These are phyloP conservation scores for Pythium dissotocum DNA, from an alignment of 352 stramenopile species.

Conservation along the genomic window DNA sequence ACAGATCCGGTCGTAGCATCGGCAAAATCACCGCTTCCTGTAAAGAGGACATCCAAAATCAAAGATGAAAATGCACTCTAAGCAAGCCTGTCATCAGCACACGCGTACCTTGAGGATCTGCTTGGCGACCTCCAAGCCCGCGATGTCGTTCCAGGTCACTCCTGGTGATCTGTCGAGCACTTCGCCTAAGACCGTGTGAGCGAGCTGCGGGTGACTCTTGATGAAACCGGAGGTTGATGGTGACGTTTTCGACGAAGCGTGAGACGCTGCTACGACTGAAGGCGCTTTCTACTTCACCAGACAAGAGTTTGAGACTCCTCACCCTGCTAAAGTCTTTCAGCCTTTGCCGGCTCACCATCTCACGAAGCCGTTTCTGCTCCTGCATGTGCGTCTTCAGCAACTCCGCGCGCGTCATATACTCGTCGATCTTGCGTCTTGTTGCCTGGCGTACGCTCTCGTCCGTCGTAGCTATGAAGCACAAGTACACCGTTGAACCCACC, in stretches of 20 bases:
- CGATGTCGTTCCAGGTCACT: constrained; percentile 84
- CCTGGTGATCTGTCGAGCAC: constrained; percentile 79
- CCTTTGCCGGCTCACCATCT: constrained; percentile 16
- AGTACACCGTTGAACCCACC: neutral
- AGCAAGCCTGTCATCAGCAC: neutral
- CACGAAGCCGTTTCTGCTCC: constrained; percentile 22
- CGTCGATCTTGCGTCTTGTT: constrained; percentile 58
- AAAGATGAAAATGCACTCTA: neutral
- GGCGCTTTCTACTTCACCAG: neutral
- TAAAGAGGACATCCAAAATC: neutral
- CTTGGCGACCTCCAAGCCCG: constrained; percentile 80
- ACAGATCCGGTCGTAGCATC: constrained; percentile 81
- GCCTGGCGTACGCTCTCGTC: constrained; percentile 38
- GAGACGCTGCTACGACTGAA: neutral
- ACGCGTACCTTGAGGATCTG: constrained; percentile 80
- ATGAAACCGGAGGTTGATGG: constrained; percentile 35
- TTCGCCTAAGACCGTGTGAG: constrained; percentile 82
- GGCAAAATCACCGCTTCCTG: constrained; percentile 89
- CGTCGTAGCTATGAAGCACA: constrained; percentile 31
- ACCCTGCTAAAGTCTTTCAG: neutral
- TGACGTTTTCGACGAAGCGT: neutral
- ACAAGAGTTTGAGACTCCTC: neutral
- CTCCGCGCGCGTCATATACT: constrained; percentile 82
- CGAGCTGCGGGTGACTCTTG: constrained; percentile 59
- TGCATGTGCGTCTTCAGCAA: constrained; percentile 45